Conservation (phyloP, 371 early-diverging fungal genomes). For the Globomyces sp. region DNA sequence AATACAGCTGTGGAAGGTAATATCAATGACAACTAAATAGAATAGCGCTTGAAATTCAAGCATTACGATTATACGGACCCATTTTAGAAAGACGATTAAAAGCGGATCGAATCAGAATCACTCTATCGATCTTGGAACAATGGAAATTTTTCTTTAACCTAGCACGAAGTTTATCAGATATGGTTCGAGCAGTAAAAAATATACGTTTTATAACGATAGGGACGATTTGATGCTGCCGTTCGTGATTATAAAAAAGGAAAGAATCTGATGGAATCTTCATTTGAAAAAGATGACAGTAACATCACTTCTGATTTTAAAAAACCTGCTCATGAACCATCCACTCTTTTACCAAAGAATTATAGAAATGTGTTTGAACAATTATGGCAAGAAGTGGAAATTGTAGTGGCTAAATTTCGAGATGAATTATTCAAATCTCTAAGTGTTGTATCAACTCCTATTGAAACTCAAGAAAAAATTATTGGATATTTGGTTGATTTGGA, state of each 20-base stretch:
- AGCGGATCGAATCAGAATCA: conserved; percentile 86
- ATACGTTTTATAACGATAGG: conserved; percentile 37
- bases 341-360: conserved; percentile 52
- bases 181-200: conserved; percentile 64
- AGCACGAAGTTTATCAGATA: conserved; percentile 80
- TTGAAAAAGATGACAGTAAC: conserved; percentile 24
- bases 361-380: conserved; percentile 88
- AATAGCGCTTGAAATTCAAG: conserved; percentile 64
- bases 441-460: conserved; percentile 78
- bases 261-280: conserved; percentile 50
- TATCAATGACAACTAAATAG: background rate
- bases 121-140: conserved; percentile 83
- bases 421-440: conserved; percentile 73
- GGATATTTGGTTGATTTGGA: conserved; percentile 80
- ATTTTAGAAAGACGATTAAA: conserved; percentile 80
- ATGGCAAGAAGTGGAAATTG: conserved; percentile 88
- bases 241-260: conserved; percentile 94
- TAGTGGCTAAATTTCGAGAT: conserved; percentile 68
- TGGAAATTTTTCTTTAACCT: conserved; percentile 94
- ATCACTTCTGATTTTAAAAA: conserved; percentile 14
- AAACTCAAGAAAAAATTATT: conserved; percentile 79
- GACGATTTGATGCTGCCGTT: conserved; percentile 85
- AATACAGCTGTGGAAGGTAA: conserved; percentile 55
- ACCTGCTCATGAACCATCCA: conserved; percentile 26
- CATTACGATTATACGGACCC: conserved; percentile 83